Conservation (phyloP, 768 basidiomycete species). For the Lentinula raphanica region DNA sequence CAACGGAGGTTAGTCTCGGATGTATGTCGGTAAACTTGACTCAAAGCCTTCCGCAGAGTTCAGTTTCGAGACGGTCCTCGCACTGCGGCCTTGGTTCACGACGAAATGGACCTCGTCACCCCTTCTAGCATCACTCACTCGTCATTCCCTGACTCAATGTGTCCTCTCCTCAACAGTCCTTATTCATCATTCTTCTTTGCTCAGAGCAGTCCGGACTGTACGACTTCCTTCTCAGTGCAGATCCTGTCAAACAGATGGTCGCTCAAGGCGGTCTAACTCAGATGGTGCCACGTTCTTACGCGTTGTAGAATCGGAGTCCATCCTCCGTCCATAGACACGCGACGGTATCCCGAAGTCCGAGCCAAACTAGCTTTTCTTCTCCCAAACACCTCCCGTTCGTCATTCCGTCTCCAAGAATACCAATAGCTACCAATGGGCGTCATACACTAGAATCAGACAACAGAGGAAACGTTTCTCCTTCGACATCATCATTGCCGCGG, state of each 20-base stretch:
- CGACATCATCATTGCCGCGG: neutral
- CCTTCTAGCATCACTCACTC: too few species aligned
- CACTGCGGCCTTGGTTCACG: too few species aligned
- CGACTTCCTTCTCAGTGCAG: constrained; percentile 86
- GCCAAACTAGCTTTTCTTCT: constrained; percentile 15
- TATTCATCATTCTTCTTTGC: constrained; percentile 91
- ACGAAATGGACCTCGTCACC: too few species aligned
- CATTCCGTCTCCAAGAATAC: constrained; percentile 4
- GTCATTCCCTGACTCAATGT: too few species aligned
- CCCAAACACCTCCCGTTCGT: constrained; percentile 9
- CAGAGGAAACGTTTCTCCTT: neutral
- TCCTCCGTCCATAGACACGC: constrained; percentile 16
- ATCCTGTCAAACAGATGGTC: constrained; percentile 93
- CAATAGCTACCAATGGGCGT: neutral
- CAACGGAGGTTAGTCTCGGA: too few species aligned
- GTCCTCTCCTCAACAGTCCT: constrained; percentile 82
- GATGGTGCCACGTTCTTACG: constrained; percentile 95
- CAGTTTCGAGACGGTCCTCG: too few species aligned
- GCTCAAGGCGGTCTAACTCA: constrained; percentile 97
- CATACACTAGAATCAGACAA: neutral
- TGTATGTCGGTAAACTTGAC: too few species aligned
- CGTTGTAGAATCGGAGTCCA: constrained; percentile 51
- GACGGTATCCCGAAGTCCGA: constrained; percentile 10
- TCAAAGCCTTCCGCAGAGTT: too few species aligned
- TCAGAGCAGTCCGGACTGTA: constrained; percentile 98